phyloP scores from a whole-genome alignment of 495 filamentous ascomycete genomes.

The Annulohypoxylon stygium region DNA sequence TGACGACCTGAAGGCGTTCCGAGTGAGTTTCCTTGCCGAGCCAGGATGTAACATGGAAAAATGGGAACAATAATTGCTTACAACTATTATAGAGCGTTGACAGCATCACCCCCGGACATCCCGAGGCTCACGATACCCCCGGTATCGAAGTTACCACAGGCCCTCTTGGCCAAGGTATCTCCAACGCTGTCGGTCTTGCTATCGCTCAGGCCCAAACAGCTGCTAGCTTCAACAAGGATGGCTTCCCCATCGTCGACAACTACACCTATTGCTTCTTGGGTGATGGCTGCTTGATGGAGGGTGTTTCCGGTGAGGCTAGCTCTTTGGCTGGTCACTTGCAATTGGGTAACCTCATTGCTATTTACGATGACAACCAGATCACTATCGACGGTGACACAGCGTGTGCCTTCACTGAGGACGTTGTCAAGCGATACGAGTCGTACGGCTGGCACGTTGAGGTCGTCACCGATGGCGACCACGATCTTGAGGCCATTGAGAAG shows the following conservation, averaged over 20 bases:
- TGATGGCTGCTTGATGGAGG: constrained; percentile 99
- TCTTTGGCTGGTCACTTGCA: constrained; percentile 95
- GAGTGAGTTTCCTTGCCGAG: constrained; percentile 71
- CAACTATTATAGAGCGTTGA: constrained; percentile 72
- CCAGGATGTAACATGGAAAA: background rate
- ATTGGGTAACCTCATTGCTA: constrained; percentile 94
- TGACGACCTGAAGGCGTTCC: constrained; percentile 95
- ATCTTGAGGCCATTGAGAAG: constrained; percentile 87
- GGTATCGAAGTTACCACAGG: constrained; percentile 98
- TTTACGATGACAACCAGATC: constrained; percentile 99
- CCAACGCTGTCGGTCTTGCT: constrained; percentile 95
- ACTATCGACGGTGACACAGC: constrained; percentile 94
- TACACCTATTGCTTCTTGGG: constrained; percentile 97
- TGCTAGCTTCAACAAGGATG: constrained; percentile 96
- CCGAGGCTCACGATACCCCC: constrained; percentile 95
- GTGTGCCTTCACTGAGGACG: constrained; percentile 96
- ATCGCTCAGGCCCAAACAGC: constrained; percentile 93
- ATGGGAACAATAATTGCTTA: constrained; percentile 20
- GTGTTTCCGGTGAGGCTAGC: constrained; percentile 92
- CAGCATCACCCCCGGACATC: constrained; percentile 96
- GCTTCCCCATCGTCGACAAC: constrained; percentile 92
- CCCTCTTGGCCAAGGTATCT: constrained; percentile 94
- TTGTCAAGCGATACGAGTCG: constrained; percentile 92
- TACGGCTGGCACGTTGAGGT: constrained; percentile 96
- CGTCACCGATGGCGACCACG: constrained; percentile 91